Evolutionary conservation across 768 basidiomycete genomes (phyloP).

Genomic region (Suillus variegatus): DNA sequence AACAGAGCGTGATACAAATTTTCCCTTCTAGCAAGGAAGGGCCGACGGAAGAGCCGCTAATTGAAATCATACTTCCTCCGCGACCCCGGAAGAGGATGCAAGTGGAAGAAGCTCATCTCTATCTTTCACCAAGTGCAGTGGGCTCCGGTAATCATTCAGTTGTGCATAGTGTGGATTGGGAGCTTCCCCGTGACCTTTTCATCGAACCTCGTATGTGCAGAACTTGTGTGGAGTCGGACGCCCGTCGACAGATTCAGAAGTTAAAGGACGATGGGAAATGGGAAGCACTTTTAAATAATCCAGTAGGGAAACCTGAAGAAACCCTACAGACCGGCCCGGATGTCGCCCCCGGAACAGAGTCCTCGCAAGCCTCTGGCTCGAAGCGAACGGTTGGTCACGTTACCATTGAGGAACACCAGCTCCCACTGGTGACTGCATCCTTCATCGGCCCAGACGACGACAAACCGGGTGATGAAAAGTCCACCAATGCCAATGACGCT

Average conservation of each 20-base stretch:
- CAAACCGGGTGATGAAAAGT: background rate
- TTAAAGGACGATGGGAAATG: slow-evolving; percentile 26
- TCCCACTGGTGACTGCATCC: background rate
- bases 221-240: slow-evolving; percentile 37
- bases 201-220: slow-evolving; percentile 37
- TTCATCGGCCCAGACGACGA: background rate
- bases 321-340: background rate
- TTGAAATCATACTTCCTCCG: slow-evolving; percentile 34
- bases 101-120: slow-evolving; percentile 48
- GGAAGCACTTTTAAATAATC: slow-evolving; percentile 12
- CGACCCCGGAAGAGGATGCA: slow-evolving; percentile 20
- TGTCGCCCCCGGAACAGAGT: background rate
- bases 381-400: background rate
- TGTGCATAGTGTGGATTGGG: slow-evolving; percentile 53
- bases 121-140: slow-evolving; percentile 40
- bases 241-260: slow-evolving; percentile 20
- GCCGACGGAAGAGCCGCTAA: slow-evolving; percentile 25
- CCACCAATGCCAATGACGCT: background rate
- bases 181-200: slow-evolving; percentile 47
- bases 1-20: slow-evolving; percentile 21
- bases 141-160: slow-evolving; percentile 56
- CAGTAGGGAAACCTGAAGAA: background rate
- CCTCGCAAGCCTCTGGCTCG: background rate
- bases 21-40: slow-evolving; percentile 20
- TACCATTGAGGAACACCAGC: background rate